Evolutionary conservation across 352 stramenopile species (phyloP), one percentile per base, ranked within the genome.

Genomic region (Blastocystis sp.): DNA sequence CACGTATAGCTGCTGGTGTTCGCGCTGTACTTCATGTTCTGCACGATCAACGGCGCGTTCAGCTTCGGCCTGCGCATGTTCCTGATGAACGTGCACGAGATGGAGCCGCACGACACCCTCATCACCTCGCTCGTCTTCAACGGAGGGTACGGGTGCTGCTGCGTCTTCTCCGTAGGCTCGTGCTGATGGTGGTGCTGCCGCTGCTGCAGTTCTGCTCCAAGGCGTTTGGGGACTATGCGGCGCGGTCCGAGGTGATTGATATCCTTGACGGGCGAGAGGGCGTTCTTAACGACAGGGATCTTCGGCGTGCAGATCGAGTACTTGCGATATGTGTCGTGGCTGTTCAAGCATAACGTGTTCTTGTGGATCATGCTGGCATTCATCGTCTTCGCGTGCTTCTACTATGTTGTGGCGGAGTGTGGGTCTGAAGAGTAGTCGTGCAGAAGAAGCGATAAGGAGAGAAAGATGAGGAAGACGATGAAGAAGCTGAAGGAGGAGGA

Each of bases 41-140:
- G 78, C 60, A 88, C 64, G 5, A 88, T 78, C n/a, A 79, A 88
- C 10, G 78, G 78, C 48, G 78, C 60, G 1, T 88, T 88, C 64
- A 79, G 64, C 60, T 78, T 88, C 60, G 78, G 78, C 60, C 78
- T 88, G 28, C 38, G 48, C 14, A 64, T 88, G 43, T 79, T 88
- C 38, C 21, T 76, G 2, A 74, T 88, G 41, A 65, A 88, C 34
- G 78, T 88, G 14, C 78, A 88, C 40, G 40, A 61, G 21, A 88
- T 88, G 78, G 66, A 88, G 56, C 64, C 66, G n/a, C 78, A 88
- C 34, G 78, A 88, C 66, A 88, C 78, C 7, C 62, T 88, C 11
- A 88, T 88, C 66, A 88, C 62, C 5, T 88, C 78, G 28, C 78
- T 88, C n/a, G 78, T 88, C 21, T 88, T 88, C 60, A 88, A 88